Conservation (phyloP, 73 alveolate genomes). For the Paramecium tetraurelia region DNA sequence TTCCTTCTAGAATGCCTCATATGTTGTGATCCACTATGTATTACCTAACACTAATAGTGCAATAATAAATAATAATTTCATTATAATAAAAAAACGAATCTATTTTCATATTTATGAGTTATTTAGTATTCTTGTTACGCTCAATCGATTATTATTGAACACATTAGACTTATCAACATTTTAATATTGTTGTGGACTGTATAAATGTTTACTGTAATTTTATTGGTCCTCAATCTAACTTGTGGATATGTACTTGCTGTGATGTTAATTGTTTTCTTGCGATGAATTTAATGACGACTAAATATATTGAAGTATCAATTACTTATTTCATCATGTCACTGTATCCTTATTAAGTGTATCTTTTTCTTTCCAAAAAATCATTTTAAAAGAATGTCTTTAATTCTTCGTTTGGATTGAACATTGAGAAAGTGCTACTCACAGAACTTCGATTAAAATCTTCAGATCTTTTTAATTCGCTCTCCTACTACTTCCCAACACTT, state of each 20-base stretch:
- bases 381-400: constrained; percentile 31
- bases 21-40: constrained; percentile 2
- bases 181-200: constrained; percentile 5
- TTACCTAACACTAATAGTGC: background rate
- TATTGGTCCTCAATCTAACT: background rate
- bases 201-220: background rate
- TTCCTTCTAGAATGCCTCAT: background rate
- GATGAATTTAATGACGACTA: background rate
- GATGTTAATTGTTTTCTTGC: background rate
- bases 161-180: constrained; percentile 29
- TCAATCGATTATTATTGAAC: constrained; percentile 4
- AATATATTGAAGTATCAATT: background rate
- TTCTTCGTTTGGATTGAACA: constrained; percentile 51
- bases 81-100: background rate
- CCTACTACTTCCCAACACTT: constrained; percentile 16
- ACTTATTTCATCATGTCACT: constrained; percentile 13
- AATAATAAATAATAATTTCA: background rate
- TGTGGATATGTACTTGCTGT: background rate
- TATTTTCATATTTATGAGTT: constrained; percentile 15
- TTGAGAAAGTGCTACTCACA: constrained; percentile 16
- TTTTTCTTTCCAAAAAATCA: constrained; percentile 34
- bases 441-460: constrained; percentile 38
- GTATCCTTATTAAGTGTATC: background rate
- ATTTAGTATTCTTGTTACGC: constrained; percentile 49
- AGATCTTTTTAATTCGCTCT: constrained; percentile 11